Evolutionary conservation across 139 green algal genomes (phyloP), one percentile per base, ranked within the genome.

Genomic region (Chlamydomonas incerta): DNA sequence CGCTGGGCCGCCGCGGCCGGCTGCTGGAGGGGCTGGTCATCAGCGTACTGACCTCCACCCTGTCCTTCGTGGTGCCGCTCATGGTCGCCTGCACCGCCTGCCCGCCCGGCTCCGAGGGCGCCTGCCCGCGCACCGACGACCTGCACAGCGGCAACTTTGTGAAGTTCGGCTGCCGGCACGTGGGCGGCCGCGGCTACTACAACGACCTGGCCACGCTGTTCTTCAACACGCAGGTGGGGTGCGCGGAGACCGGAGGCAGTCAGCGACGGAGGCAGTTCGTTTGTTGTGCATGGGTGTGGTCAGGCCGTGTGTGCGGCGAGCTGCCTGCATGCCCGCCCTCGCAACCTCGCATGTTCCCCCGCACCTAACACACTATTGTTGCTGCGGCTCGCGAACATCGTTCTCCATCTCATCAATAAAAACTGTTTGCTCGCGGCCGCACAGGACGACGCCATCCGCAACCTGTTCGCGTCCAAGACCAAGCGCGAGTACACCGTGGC

Each of bases 381-480:
- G n/a, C n/a, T n/a, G n/a, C n/a, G n/a, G n/a, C n/a, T n/a, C n/a
- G n/a, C n/a, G n/a, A n/a, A n/a, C n/a, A n/a, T n/a, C n/a, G n/a
- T n/a, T n/a, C n/a, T n/a, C n/a, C n/a, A n/a, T n/a, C n/a, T n/a
- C n/a, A n/a, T n/a, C n/a, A n/a, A n/a, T n/a, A n/a, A n/a, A n/a
- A n/a, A n/a, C n/a, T n/a, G n/a, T n/a, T n/a, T n/a, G n/a, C n/a
- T n/a, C n/a, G n/a, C n/a, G n/a, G n/a, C n/a, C n/a, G n/a, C n/a
- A n/a, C n/a, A 95, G 88, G 95, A 98, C 79, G 93, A 97, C 77
- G 92, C 95, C n/a, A 98, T 98, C 82, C 91, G 93, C n/a, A 96
- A 94, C 82, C 90, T 98, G 52, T 96, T 98, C 88, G 93, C 87
- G 76, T 91, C 83, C 37, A 84, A 92, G 60, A 96, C 93, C 3